phyloP scores from a whole-genome alignment of 225 moss, liverwort and hornwort genomes.

The Sphagnum tenellum region DNA sequence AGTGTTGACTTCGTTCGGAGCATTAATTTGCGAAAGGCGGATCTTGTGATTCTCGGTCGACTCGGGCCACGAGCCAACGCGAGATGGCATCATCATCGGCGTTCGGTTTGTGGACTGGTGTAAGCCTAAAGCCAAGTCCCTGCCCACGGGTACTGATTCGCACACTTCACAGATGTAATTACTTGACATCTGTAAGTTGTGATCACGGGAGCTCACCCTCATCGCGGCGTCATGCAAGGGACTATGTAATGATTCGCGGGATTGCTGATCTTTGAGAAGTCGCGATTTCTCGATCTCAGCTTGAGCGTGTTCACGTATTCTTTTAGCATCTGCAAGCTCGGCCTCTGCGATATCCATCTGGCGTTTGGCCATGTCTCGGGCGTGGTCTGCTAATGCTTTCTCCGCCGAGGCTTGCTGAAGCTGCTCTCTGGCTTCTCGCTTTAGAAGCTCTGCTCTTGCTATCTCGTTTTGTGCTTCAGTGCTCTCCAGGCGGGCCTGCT shows the following conservation, averaged over 20 bases:
- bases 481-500: slow-evolving; percentile 29
- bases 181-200: background rate
- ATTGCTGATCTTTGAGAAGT: slow-evolving; percentile 17
- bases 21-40: no score
- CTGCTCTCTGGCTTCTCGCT: slow-evolving; percentile 32
- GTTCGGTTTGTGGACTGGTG: no score
- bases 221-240: background rate
- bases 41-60: no score
- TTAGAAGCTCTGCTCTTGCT: slow-evolving; percentile 23
- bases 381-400: slow-evolving; percentile 25
- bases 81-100: no score
- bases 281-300: slow-evolving; percentile 19
- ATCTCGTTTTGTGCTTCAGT: slow-evolving; percentile 31
- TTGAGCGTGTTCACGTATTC: slow-evolving; percentile 31
- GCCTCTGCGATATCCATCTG: slow-evolving; percentile 39
- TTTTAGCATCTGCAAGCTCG: slow-evolving; percentile 35
- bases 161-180: no score
- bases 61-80: no score
- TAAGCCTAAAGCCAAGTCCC: no score
- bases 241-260: slow-evolving; percentile 6
- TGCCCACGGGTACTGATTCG: no score
- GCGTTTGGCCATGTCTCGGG: slow-evolving; percentile 30
- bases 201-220: background rate
- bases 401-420: slow-evolving; percentile 35
- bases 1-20: no score